Percentiles rank a stretch among this genome's conserved stretches.
These are phyloP conservation scores for Solanum lycopersicoides DNA, from an alignment of 257 asterid genomes.

Conservation along the genomic window DNA sequence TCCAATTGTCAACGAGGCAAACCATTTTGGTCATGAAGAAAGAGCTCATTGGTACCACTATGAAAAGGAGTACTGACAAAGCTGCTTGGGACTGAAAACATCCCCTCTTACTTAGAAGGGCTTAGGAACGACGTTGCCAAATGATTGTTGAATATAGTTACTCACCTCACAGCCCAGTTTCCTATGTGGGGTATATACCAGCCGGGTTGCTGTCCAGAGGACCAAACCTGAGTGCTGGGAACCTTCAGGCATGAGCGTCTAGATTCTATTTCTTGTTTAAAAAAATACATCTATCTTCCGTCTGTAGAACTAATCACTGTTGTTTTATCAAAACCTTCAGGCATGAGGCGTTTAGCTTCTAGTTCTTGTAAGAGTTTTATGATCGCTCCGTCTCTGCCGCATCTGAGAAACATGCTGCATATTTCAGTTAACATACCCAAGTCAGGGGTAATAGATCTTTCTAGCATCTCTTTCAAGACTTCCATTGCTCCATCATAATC, in stretches of 20 bases:
- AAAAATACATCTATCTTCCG: neutral
- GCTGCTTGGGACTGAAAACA: neutral
- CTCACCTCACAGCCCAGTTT: neutral
- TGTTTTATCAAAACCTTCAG: conserved; percentile 24
- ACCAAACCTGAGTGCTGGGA: neutral
- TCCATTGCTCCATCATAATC: conserved; percentile 63
- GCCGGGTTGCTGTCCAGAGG: neutral
- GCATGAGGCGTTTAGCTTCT: conserved; percentile 41
- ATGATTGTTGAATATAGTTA: neutral
- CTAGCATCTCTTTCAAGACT: conserved; percentile 60
- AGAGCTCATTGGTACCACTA: neutral
- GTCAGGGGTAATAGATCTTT: conserved; percentile 43
- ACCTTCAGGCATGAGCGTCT: neutral
- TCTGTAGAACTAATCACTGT: neutral
- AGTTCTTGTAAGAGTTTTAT: conserved; percentile 39
- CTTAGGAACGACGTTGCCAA: neutral
- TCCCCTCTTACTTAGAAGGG: neutral
- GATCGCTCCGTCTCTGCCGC: conserved; percentile 38
- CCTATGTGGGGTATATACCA: neutral
- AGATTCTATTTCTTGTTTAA: neutral
- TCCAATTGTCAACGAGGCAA: neutral
- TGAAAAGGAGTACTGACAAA: neutral
- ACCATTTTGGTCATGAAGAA: neutral
- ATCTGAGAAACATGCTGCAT: conserved; percentile 26
- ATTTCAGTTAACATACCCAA: conserved; percentile 26